phyloP scores from a whole-genome alignment of 768 basidiomycete genomes.

The Lentinula edodes region DNA sequence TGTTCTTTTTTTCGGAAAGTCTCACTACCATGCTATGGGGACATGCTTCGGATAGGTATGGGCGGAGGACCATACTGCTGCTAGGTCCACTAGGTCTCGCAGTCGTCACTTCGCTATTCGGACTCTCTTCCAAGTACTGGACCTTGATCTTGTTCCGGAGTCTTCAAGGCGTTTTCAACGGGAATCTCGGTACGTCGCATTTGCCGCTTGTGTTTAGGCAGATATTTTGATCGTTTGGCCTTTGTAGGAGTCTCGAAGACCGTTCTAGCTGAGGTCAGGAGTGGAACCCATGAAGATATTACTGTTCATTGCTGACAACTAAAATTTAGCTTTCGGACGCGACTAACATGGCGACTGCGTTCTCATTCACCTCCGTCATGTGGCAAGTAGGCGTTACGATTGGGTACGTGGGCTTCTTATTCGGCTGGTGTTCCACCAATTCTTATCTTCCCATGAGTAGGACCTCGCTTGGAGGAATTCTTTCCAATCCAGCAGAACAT shows the following conservation, averaged over 20 bases:
- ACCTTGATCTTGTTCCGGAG: constrained; percentile 10
- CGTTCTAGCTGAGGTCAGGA: neutral
- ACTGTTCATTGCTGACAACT: neutral
- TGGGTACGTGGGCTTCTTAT: neutral
- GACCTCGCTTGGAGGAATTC: constrained; percentile 14
- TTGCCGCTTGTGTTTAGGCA: neutral
- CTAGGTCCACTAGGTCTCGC: constrained; percentile 6
- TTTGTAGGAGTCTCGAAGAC: neutral
- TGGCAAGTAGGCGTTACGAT: neutral
- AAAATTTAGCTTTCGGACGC: neutral
- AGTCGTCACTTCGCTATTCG: constrained; percentile 8
- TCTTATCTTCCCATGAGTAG: neutral
- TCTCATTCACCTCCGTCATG: neutral
- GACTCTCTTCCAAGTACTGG: constrained; percentile 8
- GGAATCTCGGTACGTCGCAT: constrained; percentile 3
- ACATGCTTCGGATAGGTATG: constrained; percentile 8
- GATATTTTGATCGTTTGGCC: neutral
- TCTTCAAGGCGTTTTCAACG: constrained; percentile 9
- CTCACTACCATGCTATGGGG: neutral
- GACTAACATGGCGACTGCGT: neutral
- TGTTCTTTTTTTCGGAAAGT: constrained; percentile 21
- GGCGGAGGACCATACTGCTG: constrained; percentile 10
- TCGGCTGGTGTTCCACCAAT: too few species aligned
- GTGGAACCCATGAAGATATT: neutral
- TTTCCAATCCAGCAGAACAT: constrained; percentile 10